Percentiles rank a stretch among this genome's conserved stretches.
Evolutionary conservation across 441 rosid genomes (phyloP).

Genomic region (Kokia cookei): DNA sequence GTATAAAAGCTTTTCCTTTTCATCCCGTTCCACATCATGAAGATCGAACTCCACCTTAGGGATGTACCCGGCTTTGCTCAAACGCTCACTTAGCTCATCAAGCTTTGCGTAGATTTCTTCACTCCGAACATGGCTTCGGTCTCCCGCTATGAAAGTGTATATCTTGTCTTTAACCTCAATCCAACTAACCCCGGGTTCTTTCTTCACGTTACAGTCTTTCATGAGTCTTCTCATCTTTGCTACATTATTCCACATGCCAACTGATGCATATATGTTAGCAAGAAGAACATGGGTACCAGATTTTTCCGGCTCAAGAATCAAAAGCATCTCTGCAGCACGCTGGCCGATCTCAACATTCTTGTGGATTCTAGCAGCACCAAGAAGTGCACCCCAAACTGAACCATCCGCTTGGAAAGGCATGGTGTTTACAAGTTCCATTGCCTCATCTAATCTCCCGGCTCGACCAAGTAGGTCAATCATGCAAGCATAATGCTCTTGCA

Average conservation of each 20-base stretch:
- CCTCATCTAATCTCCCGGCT: conserved; percentile 53
- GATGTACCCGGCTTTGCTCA: conserved; percentile 56
- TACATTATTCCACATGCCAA: conserved; percentile 54
- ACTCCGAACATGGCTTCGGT: conserved; percentile 45
- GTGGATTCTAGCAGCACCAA: conserved; percentile 66
- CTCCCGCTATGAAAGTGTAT: conserved; percentile 62
- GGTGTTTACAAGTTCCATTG: conserved; percentile 40
- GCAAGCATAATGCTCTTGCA: conserved; percentile 67
- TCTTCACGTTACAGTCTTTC: conserved; percentile 53
- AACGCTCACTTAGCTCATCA: conserved; percentile 41
- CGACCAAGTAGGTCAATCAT: conserved; percentile 68
- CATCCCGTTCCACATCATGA: conserved; percentile 53
- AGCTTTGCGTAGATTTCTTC: conserved; percentile 60
- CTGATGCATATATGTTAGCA: conserved; percentile 59
- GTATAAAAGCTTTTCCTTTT: conserved; percentile 49
- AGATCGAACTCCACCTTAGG: conserved; percentile 60
- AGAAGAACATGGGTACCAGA: conserved; percentile 60
- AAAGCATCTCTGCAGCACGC: conserved; percentile 56
- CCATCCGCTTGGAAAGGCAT: conserved; percentile 58
- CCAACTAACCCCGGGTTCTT: conserved; percentile 75
- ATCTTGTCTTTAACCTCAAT: conserved; percentile 56
- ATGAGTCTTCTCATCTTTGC: conserved; percentile 49
- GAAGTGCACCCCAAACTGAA: conserved; percentile 64
- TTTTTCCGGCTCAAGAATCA: conserved; percentile 51
- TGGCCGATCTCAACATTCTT: conserved; percentile 54